phyloP scores from a whole-genome alignment of 345 rosid genomes.

The Eutrema japonicum region DNA sequence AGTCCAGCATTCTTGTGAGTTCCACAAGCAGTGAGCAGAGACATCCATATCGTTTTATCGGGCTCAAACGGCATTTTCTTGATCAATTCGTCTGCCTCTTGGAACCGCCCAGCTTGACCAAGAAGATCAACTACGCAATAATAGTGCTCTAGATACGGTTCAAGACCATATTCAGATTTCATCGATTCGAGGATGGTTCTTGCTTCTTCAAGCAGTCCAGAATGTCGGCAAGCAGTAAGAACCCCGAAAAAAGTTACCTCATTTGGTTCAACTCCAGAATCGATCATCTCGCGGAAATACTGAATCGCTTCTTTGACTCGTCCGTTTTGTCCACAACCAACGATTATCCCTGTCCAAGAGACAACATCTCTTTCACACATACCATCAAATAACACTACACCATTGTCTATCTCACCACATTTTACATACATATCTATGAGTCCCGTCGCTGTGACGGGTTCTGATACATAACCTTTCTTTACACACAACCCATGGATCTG shows the following conservation, averaged over 20 bases:
- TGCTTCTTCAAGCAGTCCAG: slow-evolving; percentile 64
- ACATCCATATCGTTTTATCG: slow-evolving; percentile 70
- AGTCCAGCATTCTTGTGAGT: slow-evolving; percentile 55
- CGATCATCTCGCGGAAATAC: slow-evolving; percentile 58
- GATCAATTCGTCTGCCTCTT: slow-evolving; percentile 58
- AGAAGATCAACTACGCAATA: slow-evolving; percentile 75
- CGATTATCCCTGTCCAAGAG: slow-evolving; percentile 75
- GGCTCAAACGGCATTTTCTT: slow-evolving; percentile 64
- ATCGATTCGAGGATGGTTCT: slow-evolving; percentile 54
- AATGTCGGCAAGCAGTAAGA: slow-evolving; percentile 75
- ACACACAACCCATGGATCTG: slow-evolving; percentile 66
- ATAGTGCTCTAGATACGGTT: slow-evolving; percentile 69
- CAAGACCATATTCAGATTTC: slow-evolving; percentile 54
- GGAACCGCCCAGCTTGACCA: slow-evolving; percentile 63
- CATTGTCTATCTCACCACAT: slow-evolving; percentile 67
- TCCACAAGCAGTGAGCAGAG: slow-evolving; percentile 69
- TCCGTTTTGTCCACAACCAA: slow-evolving; percentile 81
- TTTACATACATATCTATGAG: slow-evolving; percentile 67
- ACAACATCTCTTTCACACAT: slow-evolving; percentile 57
- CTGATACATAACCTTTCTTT: slow-evolving; percentile 61
- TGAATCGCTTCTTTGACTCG: slow-evolving; percentile 55
- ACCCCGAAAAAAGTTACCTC: slow-evolving; percentile 71
- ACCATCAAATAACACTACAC: slow-evolving; percentile 53
- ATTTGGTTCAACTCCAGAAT: slow-evolving; percentile 60
- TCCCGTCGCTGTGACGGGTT: slow-evolving; percentile 53